These are phyloP conservation scores for Thalassia testudinum DNA, from an alignment of 116 monocot species.

Conservation along the genomic window DNA sequence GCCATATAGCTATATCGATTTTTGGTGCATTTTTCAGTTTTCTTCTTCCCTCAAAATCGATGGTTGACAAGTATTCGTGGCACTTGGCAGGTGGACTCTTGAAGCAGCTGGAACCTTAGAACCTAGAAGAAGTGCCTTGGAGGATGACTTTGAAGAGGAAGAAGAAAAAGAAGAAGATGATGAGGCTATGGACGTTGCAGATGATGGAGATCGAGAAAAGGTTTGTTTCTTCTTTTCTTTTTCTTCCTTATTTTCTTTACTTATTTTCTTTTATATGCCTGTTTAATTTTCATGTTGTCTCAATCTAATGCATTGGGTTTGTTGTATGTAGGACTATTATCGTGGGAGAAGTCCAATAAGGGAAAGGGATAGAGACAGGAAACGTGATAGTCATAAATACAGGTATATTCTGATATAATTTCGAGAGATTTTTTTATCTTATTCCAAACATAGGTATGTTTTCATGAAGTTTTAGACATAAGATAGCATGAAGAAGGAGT, in stretches of 20 bases:
- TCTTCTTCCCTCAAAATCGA: too few species aligned
- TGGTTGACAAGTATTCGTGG: background rate
- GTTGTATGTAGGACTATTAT: conserved; percentile 34
- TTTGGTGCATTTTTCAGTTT: background rate
- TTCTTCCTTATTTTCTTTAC: background rate
- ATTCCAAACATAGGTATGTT: too few species aligned
- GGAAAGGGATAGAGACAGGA: conserved; percentile 80
- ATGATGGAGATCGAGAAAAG: conserved; percentile 34
- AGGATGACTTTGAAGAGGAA: conserved; percentile 99
- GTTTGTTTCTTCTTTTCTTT: conserved; percentile 9
- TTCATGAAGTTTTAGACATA: too few species aligned
- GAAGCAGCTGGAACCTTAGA: conserved; percentile 70
- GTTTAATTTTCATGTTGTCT: background rate
- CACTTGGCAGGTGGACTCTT: conserved; percentile 66
- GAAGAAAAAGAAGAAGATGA: conserved; percentile 91
- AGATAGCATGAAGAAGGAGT: too few species aligned
- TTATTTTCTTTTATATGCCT: background rate
- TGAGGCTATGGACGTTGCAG: conserved; percentile 34
- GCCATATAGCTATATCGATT: too few species aligned
- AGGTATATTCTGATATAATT: conserved; percentile 26
- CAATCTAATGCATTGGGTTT: too few species aligned
- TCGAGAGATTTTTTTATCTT: too few species aligned
- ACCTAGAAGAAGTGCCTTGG: conserved; percentile 84
- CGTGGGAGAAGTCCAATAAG: conserved; percentile 64
- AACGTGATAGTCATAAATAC: conserved; percentile 43